A percentile compares a stretch with the other conserved stretches of the same genome.
Evolutionary conservation across 2,329 filamentous ascomycete species (phyloP).

Genomic region (Cladosporium sp.): DNA sequence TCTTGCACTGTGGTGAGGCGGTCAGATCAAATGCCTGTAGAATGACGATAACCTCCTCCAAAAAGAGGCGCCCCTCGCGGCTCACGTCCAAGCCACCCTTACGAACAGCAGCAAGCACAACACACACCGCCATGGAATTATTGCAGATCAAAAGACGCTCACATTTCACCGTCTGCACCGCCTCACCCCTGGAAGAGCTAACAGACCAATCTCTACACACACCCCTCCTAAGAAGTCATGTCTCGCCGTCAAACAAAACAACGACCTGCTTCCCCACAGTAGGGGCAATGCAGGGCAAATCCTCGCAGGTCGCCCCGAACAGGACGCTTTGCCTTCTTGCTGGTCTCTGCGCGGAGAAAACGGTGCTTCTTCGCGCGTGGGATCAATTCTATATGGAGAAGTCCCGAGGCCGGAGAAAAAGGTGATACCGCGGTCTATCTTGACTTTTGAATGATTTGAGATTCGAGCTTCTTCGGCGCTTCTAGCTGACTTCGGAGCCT

Average conservation of each 20-base stretch:
- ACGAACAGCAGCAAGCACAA: neutral
- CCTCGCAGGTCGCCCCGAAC: constrained; percentile 1
- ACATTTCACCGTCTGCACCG: neutral
- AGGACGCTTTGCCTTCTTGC: neutral
- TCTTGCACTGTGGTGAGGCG: no score
- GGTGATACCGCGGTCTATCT: neutral
- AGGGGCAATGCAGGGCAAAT: constrained; percentile 5
- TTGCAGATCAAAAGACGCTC: neutral
- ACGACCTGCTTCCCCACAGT: neutral
- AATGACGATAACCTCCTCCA: neutral
- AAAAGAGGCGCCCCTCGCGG: neutral
- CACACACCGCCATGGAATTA: neutral
- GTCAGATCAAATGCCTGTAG: neutral
- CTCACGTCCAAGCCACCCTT: neutral
- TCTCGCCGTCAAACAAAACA: neutral
- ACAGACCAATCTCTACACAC: no score
- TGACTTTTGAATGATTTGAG: neutral
- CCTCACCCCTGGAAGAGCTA: neutral
- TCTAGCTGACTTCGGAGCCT: neutral
- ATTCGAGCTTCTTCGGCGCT: neutral
- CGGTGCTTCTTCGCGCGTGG: constrained; percentile 8
- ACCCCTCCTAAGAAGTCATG: neutral
- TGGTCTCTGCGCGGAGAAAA: neutral
- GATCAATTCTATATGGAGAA: neutral
- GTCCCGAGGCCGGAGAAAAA: neutral